Evolutionary conservation across 2,329 filamentous ascomycete species (phyloP), one percentile per base, ranked within the genome.

Genomic region (Alternaria postmessia): DNA sequence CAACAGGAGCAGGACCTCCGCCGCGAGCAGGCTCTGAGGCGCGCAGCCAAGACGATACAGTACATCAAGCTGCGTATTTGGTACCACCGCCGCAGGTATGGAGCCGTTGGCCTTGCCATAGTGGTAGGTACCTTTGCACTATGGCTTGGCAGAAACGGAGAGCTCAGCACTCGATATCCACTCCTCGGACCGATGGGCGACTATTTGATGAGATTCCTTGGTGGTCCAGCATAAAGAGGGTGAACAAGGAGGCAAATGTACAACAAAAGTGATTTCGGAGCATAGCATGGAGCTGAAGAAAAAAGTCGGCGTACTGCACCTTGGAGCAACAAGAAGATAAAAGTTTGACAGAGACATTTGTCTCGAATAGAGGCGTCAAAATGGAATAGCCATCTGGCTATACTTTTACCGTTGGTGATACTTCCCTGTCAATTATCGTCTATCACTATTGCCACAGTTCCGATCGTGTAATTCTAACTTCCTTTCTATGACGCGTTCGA

Each of bases 1-100:
- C 84, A 84, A 65, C 94, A 98, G 75, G 87, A 88, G 4, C 83
- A 81, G 56, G 89, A 96, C 70, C 81, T 98, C n/a, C 81, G 83
- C 56, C 86, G 89, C 77, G 83, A 86, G 51, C 89, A 96, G 72
- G 78, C 80, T 36, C 26, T 66, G 38, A 62, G 62, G 20, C 56
- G 52, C 6, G 48, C 85, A 11, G 65, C 84, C 28, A 80, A 69
- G 55, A 68, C 65, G 7, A 66, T 85, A 32, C 80, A 70, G 47
- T 65, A 68, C 9, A 48, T 72, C 30, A 69, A 62, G 14, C 57
- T 80, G 47, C 77, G 83, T 26, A 68, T 90, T 24, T 89, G 87
- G 86, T 90, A 95, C 78, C 85, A 91, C 52, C 83, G 85, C 52
- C 83, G 85, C 61, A 88, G 91, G 1, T 86, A 86, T 43, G 82